phyloP scores from a whole-genome alignment of 352 stramenopile species.

The Halophytophthora batemanensis region DNA sequence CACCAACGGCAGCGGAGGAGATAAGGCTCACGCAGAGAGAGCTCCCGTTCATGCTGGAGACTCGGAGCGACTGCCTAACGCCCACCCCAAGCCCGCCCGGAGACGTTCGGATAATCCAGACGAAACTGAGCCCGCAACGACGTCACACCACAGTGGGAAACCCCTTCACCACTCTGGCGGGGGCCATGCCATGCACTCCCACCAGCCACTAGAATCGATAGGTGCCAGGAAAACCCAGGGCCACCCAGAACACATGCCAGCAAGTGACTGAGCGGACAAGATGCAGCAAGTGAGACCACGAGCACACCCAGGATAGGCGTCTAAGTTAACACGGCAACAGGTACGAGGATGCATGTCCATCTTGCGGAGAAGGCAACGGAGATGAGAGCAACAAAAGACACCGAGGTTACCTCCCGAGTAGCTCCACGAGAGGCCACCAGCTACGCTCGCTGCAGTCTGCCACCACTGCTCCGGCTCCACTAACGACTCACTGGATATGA shows the following conservation, averaged over 20 bases:
- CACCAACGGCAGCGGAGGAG: constrained; percentile 24
- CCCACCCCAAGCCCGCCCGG: constrained; percentile 42
- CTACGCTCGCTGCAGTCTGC: too few relatives aligned
- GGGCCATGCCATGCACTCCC: too few relatives aligned
- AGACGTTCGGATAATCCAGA: constrained; percentile 47
- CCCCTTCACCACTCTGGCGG: constrained; percentile 5
- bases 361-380: too few relatives aligned
- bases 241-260: constrained; percentile 13
- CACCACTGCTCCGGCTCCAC: too few relatives aligned
- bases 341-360: too few relatives aligned
- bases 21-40: constrained; percentile 47
- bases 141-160: constrained; percentile 18
- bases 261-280: constrained; percentile 12
- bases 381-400: too few relatives aligned
- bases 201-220: constrained; percentile 23
- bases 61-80: constrained; percentile 39
- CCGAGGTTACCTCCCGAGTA: too few relatives aligned
- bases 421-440: too few relatives aligned
- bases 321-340: too few relatives aligned
- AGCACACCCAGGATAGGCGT: too few relatives aligned
- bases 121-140: constrained; percentile 20
- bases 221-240: constrained; percentile 17
- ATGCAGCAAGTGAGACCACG: too few relatives aligned
- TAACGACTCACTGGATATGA: too few relatives aligned
- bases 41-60: constrained; percentile 43